Evolutionary conservation across 1,284 basidiomycete species (phyloP), one percentile per base, ranked within the genome.

Genomic region (Microbotryum lychnidis-dioicae): DNA sequence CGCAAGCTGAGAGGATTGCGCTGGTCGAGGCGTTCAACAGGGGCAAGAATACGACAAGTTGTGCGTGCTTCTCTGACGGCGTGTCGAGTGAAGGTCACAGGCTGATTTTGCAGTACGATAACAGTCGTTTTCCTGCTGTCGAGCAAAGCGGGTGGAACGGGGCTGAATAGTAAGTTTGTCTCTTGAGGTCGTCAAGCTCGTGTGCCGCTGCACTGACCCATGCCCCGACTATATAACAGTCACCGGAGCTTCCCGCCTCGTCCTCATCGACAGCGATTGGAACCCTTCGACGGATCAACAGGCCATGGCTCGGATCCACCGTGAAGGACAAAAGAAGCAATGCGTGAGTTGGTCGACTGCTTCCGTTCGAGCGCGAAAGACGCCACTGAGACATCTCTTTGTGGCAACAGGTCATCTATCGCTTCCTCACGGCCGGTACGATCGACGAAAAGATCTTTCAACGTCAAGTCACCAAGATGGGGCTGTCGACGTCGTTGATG

Each of bases 381-480:
- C 31, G 31, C 2, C 25, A 10, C n/a, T 29, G 45, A 49, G 12
- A 58, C 37, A 6, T 5, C 37, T 18, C 4, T 10, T 8, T 31
- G 29, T 18, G 8, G 6, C 31, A 20, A 33, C 47, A 60, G 1
- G 93, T 85, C 75, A 96, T 98, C 60, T 99, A 99, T 75, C 84
- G 96, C 31, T 83, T 73, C 49, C 54, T 72, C 44, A 70, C 69
- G 0, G 72, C 76, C 23, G 77, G 76, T 44, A 77, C 77, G 1
- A 78, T 79, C 57, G 78, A 79, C 59, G 78, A 79, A 65, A 79
- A 71, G 51, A 67, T 66, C 23, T 65, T 56, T 54, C 73, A 97
- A 76, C 82, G 96, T 54, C 94, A 97, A 76, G 84, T 97, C 29
- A 97, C 90, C n/a, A 98, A 98, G 76, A 82, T 91, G 18, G 93